phyloP scores from a whole-genome alignment of 805 yeast species.

The Blastobotrys terrestris region DNA sequence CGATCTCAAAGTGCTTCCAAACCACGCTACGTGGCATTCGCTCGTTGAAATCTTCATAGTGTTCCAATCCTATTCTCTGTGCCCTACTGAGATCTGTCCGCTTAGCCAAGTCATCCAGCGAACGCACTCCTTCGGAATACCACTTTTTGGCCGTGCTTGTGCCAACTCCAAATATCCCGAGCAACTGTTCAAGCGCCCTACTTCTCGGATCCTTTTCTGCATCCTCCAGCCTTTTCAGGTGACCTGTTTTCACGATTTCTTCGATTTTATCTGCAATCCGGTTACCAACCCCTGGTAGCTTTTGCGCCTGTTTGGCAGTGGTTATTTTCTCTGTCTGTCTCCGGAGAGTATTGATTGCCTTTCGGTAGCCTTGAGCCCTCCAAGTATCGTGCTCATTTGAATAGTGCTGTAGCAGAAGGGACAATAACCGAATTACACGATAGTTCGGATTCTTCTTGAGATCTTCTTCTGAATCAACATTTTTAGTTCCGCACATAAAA shows the following conservation, averaged over 20 bases:
- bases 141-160: slow-evolving; percentile 36
- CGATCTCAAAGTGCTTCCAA: slow-evolving; percentile 33
- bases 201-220: slow-evolving; percentile 21
- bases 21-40: slow-evolving; percentile 44
- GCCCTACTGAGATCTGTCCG: slow-evolving; percentile 27
- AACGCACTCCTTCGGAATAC: slow-evolving; percentile 35
- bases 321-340: slow-evolving; percentile 27
- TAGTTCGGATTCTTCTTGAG: slow-evolving; percentile 24
- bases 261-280: slow-evolving; percentile 40
- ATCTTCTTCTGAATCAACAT: neutral
- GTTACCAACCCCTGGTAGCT: slow-evolving; percentile 38
- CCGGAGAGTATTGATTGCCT: slow-evolving; percentile 37
- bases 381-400: slow-evolving; percentile 33
- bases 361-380: slow-evolving; percentile 38
- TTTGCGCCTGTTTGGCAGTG: slow-evolving; percentile 35
- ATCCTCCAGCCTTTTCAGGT: slow-evolving; percentile 20
- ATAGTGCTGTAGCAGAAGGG: slow-evolving; percentile 30
- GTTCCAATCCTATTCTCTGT: slow-evolving; percentile 39
- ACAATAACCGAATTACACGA: slow-evolving; percentile 28
- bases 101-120: slow-evolving; percentile 35
- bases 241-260: slow-evolving; percentile 39
- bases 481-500: neutral
- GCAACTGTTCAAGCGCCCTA: slow-evolving; percentile 30
- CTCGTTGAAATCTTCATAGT: slow-evolving; percentile 42
- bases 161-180: slow-evolving; percentile 47